A percentile compares a stretch with the other conserved stretches of the same genome.
Evolutionary conservation across 2,329 filamentous ascomycete species (phyloP).

Genomic region (Calonectria crousiana): DNA sequence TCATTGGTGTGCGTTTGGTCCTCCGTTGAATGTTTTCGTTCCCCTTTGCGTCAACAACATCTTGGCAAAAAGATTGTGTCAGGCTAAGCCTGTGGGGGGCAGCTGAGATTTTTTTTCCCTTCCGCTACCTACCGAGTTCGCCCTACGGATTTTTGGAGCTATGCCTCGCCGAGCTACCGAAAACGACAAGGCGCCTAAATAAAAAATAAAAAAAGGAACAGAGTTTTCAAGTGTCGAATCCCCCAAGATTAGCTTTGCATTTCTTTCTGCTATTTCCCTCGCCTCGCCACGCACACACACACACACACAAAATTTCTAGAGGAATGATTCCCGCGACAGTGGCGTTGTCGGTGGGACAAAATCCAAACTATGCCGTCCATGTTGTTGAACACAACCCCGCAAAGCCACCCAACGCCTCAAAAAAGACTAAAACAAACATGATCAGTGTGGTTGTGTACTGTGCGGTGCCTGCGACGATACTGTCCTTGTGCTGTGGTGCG

Average conservation of each 20-base stretch:
- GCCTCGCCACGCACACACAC: background rate
- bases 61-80: constrained; percentile 1
- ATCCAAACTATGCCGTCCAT: background rate
- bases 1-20: background rate
- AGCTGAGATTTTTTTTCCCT: background rate
- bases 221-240: background rate
- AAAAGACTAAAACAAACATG: constrained; percentile 11
- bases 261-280: background rate
- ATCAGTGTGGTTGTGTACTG: background rate
- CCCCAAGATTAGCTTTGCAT: background rate
- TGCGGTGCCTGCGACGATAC: constrained; percentile 2
- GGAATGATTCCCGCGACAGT: constrained; percentile 3
- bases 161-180: constrained; percentile 8
- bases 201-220: background rate
- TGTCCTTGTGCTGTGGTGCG: background rate
- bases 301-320: background rate
- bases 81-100: background rate
- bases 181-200: background rate
- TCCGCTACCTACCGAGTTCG: background rate
- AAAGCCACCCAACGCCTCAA: constrained; percentile 9
- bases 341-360: background rate
- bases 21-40: background rate
- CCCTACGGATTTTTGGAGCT: constrained; percentile 1
- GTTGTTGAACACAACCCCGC: background rate
- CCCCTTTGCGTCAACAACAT: background rate